Evolutionary conservation across 495 filamentous ascomycete genomes (phyloP).

Genomic region (Aspergillus carlsbadensis): DNA sequence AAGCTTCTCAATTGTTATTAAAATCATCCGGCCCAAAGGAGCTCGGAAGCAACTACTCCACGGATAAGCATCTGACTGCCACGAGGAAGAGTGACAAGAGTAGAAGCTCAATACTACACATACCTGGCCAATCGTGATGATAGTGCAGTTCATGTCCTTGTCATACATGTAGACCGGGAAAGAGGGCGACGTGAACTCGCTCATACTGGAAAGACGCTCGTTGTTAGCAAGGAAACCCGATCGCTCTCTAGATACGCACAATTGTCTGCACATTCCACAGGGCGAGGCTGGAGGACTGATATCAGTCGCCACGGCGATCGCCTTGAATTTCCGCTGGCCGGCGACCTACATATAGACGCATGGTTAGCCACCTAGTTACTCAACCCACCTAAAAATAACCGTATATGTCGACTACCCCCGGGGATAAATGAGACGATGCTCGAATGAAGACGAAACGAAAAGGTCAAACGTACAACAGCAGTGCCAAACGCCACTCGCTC

Average conservation of each 20-base stretch:
- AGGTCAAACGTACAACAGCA: conserved; percentile 58
- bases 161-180: conserved; percentile 93
- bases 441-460: background rate
- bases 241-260: conserved; percentile 22
- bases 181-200: conserved; percentile 68
- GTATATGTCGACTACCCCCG: too few relatives aligned
- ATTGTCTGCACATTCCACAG: conserved; percentile 66
- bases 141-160: conserved; percentile 61
- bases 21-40: conserved; percentile 68
- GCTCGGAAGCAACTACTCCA: conserved; percentile 60
- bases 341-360: conserved; percentile 37
- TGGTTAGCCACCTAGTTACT: background rate
- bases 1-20: conserved; percentile 4
- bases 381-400: too few relatives aligned
- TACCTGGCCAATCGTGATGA: conserved; percentile 76
- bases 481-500: conserved; percentile 81
- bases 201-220: conserved; percentile 55
- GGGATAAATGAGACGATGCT: background rate
- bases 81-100: background rate
- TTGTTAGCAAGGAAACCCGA: background rate
- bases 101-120: background rate
- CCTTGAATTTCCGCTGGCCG: conserved; percentile 70
- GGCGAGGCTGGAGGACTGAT: conserved; percentile 67
- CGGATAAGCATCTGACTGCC: conserved; percentile 15
- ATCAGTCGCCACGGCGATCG: conserved; percentile 84